These are phyloP conservation scores for Leccinum longicurvipes DNA, from an alignment of 768 basidiomycete species.

Conservation along the genomic window DNA sequence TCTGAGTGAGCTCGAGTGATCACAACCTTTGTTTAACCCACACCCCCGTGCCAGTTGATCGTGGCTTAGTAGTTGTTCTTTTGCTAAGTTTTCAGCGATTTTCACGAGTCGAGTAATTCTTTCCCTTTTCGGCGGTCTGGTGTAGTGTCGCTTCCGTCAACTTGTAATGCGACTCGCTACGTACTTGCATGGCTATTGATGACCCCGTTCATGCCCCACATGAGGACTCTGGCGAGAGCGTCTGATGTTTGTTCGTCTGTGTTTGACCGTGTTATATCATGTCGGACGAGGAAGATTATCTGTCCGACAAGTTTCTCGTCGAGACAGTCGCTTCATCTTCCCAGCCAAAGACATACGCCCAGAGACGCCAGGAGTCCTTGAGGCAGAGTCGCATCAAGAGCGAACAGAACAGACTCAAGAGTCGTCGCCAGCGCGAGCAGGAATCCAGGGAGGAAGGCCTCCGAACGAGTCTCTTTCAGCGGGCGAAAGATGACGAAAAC, in stretches of 20 bases:
- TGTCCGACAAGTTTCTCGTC: constrained; percentile 81
- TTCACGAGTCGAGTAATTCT: constrained; percentile 31
- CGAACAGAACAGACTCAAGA: constrained; percentile 63
- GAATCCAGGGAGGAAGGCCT: constrained; percentile 78
- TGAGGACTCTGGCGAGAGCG: constrained; percentile 1
- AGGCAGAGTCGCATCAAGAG: constrained; percentile 58
- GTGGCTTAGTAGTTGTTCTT: constrained; percentile 33
- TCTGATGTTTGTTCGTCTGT: constrained; percentile 20
- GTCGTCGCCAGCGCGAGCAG: constrained; percentile 60
- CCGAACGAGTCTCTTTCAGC: constrained; percentile 75
- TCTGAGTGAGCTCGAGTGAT: constrained; percentile 19
- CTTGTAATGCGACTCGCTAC: constrained; percentile 22
- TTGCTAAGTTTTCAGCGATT: constrained; percentile 38
- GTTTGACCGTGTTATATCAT: constrained; percentile 33
- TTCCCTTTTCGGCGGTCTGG: constrained; percentile 37
- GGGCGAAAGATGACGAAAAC: constrained; percentile 49
- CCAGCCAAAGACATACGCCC: constrained; percentile 61
- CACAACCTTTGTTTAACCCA: constrained; percentile 27
- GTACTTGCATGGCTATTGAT: constrained; percentile 29
- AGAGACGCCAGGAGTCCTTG: constrained; percentile 65
- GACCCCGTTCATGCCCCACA: constrained; percentile 23
- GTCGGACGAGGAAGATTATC: constrained; percentile 80
- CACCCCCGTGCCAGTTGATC: constrained; percentile 22
- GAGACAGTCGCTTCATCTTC: constrained; percentile 34
- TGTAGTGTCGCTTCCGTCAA: constrained; percentile 34